phyloP scores from a whole-genome alignment of 176 grass and related monocot species.

The Carex pumila region DNA sequence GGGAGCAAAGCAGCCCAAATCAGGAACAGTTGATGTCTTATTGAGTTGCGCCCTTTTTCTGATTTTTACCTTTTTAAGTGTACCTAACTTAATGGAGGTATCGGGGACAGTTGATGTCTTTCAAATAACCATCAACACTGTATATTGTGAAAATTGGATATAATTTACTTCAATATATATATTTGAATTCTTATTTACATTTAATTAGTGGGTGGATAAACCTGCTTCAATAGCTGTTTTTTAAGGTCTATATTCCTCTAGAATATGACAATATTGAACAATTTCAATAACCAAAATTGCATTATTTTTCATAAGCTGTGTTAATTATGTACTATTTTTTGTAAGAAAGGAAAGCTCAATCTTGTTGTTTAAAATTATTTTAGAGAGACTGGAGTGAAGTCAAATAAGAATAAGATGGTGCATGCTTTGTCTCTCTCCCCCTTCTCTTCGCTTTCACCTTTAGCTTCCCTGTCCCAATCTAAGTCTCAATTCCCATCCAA shows the following conservation, averaged over 20 bases:
- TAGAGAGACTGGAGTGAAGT: background rate
- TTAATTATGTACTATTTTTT: background rate
- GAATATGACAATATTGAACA: background rate
- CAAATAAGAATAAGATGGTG: background rate
- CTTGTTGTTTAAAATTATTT: background rate
- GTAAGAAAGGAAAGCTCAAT: background rate
- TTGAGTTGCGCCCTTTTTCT: too few species aligned
- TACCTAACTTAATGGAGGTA: too few species aligned
- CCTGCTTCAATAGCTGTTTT: background rate
- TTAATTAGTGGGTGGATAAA: background rate
- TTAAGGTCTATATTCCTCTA: background rate
- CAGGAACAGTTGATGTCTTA: too few species aligned
- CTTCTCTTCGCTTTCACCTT: background rate
- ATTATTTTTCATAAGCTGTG: background rate
- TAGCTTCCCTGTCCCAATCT: background rate
- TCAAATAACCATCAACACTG: background rate
- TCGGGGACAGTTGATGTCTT: background rate
- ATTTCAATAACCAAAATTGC: background rate
- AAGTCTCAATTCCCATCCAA: background rate
- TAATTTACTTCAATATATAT: background rate
- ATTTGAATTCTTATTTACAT: background rate
- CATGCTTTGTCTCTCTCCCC: background rate
- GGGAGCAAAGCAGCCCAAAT: too few species aligned
- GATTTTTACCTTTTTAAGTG: too few species aligned
- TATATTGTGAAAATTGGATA: background rate